Evolutionary conservation across 257 asterid genomes (phyloP).

Genomic region (Mitragyna speciosa): DNA sequence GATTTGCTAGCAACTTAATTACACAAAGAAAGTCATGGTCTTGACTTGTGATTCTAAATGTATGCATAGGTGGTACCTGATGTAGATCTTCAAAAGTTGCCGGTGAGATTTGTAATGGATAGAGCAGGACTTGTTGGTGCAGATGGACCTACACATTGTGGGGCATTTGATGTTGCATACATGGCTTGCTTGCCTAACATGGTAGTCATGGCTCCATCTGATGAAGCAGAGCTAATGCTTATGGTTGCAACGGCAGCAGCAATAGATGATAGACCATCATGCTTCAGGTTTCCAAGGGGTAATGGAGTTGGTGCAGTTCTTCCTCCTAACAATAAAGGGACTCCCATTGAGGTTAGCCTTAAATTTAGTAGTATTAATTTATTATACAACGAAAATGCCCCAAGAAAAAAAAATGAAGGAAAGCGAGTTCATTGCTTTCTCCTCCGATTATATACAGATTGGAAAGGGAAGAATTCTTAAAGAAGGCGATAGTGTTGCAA

Average conservation of each 20-base stretch:
- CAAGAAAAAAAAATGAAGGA: background rate
- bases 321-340: conserved; percentile 57
- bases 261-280: conserved; percentile 71
- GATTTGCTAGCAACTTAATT: too few relatives aligned
- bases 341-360: conserved; percentile 58
- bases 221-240: conserved; percentile 80
- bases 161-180: conserved; percentile 74
- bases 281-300: conserved; percentile 81
- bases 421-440: background rate
- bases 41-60: background rate
- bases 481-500: conserved; percentile 67
- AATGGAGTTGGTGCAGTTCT: conserved; percentile 59
- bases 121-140: conserved; percentile 88
- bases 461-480: conserved; percentile 66
- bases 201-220: conserved; percentile 88
- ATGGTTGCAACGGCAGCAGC: conserved; percentile 78
- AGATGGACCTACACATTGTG: conserved; percentile 85
- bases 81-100: conserved; percentile 78
- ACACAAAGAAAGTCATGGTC: background rate
- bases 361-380: background rate
- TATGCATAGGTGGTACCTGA: conserved; percentile 67
- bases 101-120: conserved; percentile 82
- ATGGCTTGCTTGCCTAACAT: conserved; percentile 88
- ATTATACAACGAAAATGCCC: background rate
- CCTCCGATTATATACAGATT: conserved; percentile 35